Percentiles rank a stretch among this genome's conserved stretches.
Conservation (phyloP, 2,329 filamentous ascomycete species). For the Penicillium sp. region DNA sequence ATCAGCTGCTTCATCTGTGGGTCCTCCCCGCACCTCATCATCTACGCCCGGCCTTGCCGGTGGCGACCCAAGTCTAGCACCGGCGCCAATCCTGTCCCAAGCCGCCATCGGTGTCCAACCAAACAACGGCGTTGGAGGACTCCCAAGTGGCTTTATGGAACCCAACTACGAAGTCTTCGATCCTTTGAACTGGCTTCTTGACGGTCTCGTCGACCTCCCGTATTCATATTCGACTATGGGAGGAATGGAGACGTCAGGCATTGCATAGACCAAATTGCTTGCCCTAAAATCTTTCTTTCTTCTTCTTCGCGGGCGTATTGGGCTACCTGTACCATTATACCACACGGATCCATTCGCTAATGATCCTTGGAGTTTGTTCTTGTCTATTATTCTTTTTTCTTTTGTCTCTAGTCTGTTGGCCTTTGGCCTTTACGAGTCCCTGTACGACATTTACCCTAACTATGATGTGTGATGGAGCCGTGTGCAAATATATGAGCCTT, state of each 20-base stretch:
- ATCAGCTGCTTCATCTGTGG: constrained; percentile 63
- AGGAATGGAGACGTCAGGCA: constrained; percentile 46
- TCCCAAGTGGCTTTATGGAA: constrained; percentile 59
- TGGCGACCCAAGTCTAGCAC: constrained; percentile 47
- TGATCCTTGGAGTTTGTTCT: constrained; percentile 18
- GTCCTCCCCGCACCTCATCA: constrained; percentile 39
- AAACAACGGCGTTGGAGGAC: constrained; percentile 22
- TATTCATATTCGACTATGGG: constrained; percentile 63
- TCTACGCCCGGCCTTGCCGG: constrained; percentile 39
- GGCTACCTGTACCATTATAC: constrained; percentile 26
- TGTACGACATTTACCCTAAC: neutral
- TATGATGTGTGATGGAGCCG: neutral
- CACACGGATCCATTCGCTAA: constrained; percentile 22
- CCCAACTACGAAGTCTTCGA: constrained; percentile 86
- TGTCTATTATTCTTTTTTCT: neutral
- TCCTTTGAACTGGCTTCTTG: constrained; percentile 89
- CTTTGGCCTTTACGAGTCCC: neutral
- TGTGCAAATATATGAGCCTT: neutral
- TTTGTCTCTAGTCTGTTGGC: neutral
- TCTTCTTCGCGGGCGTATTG: constrained; percentile 12
- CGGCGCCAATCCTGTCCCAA: constrained; percentile 36
- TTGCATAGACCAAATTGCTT: constrained; percentile 25
- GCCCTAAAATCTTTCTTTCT: neutral
- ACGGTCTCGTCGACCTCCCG: constrained; percentile 79
- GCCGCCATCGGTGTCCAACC: constrained; percentile 32